phyloP scores from a whole-genome alignment of 768 basidiomycete genomes.

The Sporobolomyces roseus region DNA sequence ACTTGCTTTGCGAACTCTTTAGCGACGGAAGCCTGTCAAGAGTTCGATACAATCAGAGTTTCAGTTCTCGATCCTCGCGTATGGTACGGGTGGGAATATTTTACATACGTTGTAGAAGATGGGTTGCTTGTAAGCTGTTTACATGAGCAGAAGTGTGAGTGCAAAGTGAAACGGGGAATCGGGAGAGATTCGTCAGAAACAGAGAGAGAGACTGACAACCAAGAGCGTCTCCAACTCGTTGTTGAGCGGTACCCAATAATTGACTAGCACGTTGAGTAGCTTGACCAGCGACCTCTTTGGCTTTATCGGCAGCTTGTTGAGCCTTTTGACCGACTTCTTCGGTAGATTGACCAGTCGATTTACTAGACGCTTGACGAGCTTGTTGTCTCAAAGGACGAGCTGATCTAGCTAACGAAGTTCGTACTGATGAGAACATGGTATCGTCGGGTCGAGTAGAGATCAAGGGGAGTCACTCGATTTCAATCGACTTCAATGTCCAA shows the following conservation, averaged over 20 bases:
- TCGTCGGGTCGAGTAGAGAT: background rate
- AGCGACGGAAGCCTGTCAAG: slow-evolving; percentile 55
- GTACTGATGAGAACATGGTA: slow-evolving; percentile 16
- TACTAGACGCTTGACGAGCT: slow-evolving; percentile 20
- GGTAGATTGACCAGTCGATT: slow-evolving; percentile 1
- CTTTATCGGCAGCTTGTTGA: slow-evolving; percentile 20
- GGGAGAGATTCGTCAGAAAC: background rate
- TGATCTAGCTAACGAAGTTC: slow-evolving; percentile 10
- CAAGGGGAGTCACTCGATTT: no score
- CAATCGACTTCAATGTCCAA: no score
- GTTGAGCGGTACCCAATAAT: slow-evolving; percentile 20
- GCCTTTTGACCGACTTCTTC: slow-evolving; percentile 38
- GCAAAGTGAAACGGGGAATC: no score
- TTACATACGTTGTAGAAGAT: slow-evolving; percentile 64
- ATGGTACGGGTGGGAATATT: no score
- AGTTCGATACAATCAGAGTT: background rate
- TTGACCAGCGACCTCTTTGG: slow-evolving; percentile 50
- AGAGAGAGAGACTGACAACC: slow-evolving; percentile 50
- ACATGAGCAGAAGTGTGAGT: no score
- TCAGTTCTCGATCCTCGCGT: no score
- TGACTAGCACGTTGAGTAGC: slow-evolving; percentile 45
- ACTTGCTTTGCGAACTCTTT: slow-evolving; percentile 72
- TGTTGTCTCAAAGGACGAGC: slow-evolving; percentile 22
- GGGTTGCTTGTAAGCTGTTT: slow-evolving; percentile 68
- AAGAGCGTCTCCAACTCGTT: slow-evolving; percentile 57